Conservation (phyloP, 176 grass and related monocot species). For the Sorghum bicolor region DNA sequence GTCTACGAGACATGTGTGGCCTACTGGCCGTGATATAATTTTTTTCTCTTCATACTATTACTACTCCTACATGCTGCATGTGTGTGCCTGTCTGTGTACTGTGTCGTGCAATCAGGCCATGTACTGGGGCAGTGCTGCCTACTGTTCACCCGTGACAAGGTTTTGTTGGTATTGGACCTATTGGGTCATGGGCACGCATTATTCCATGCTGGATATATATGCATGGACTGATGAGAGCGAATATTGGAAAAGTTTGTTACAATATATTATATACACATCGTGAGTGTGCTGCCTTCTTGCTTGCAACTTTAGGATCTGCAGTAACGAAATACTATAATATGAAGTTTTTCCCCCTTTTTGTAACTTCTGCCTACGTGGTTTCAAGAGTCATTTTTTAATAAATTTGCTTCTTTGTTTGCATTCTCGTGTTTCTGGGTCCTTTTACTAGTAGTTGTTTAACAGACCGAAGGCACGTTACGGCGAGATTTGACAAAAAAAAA, state of each 20-base stretch:
- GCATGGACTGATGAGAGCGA: neutral
- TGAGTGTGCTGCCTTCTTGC: neutral
- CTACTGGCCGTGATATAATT: constrained; percentile 1
- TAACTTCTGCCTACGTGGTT: too few relatives aligned
- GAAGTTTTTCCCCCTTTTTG: too few relatives aligned
- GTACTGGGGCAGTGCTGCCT: constrained; percentile 26
- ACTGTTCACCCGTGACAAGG: constrained; percentile 51
- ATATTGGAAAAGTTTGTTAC: neutral
- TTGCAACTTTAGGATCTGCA: neutral
- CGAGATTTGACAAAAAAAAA: too few relatives aligned
- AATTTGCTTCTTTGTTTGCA: too few relatives aligned
- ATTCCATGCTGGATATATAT: constrained; percentile 39
- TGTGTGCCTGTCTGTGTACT: constrained; percentile 30
- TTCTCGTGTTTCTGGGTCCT: too few relatives aligned
- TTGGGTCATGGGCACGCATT: constrained; percentile 39
- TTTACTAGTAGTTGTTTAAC: too few relatives aligned
- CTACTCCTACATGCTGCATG: neutral
- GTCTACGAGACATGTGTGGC: neutral
- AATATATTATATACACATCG: neutral
- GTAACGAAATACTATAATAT: neutral
- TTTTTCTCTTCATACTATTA: constrained; percentile 4
- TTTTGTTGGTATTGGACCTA: constrained; percentile 51
- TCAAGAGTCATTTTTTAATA: too few relatives aligned
- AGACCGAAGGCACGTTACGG: too few relatives aligned
- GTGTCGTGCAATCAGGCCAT: constrained; percentile 45